Percentiles rank a stretch among this genome's conserved stretches.
These are phyloP conservation scores for Diaporthe ampelina DNA, from an alignment of 2,329 filamentous ascomycete genomes.

Conservation along the genomic window DNA sequence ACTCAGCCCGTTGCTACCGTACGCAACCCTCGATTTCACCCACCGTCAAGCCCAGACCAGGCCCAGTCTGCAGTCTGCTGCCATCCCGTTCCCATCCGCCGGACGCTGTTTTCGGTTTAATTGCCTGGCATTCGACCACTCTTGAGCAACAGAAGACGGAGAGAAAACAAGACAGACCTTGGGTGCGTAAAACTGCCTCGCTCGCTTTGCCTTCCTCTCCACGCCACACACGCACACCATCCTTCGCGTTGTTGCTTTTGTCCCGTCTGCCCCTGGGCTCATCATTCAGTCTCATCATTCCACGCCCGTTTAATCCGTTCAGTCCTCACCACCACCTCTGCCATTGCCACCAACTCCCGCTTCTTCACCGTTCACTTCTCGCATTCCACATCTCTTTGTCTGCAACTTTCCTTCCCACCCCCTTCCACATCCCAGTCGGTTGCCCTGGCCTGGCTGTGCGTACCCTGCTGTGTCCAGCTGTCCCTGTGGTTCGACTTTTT, in stretches of 20 bases:
- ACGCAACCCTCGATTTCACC: slow-evolving; percentile 5
- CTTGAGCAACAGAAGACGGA: neutral
- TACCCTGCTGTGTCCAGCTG: slow-evolving; percentile 13
- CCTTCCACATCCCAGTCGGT: slow-evolving; percentile 8
- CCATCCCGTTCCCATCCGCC: slow-evolving; percentile 18
- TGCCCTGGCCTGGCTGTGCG: slow-evolving; percentile 6
- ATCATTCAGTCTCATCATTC: slow-evolving; percentile 28
- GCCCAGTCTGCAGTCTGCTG: neutral
- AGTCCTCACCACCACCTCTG: slow-evolving; percentile 1
- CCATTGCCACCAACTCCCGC: neutral
- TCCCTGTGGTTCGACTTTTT: slow-evolving; percentile 9
- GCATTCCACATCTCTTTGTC: slow-evolving; percentile 19
- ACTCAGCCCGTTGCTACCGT: slow-evolving; percentile 2
- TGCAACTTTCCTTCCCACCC: neutral
- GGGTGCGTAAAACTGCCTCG: slow-evolving; percentile 15
- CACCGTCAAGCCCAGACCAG: slow-evolving; percentile 10
- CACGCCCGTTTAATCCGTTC: slow-evolving; percentile 10
- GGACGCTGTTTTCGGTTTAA: slow-evolving; percentile 17
- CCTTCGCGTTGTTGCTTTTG: neutral
- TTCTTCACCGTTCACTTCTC: slow-evolving; percentile 24
- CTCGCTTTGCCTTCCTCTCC: neutral
- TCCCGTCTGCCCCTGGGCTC: slow-evolving; percentile 6
- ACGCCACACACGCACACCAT: neutral
- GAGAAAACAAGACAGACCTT: neutral
- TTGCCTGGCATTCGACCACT: slow-evolving; percentile 6